Evolutionary conservation across 2,329 filamentous ascomycete species (phyloP).

Genomic region (Aspergillus tamarii): DNA sequence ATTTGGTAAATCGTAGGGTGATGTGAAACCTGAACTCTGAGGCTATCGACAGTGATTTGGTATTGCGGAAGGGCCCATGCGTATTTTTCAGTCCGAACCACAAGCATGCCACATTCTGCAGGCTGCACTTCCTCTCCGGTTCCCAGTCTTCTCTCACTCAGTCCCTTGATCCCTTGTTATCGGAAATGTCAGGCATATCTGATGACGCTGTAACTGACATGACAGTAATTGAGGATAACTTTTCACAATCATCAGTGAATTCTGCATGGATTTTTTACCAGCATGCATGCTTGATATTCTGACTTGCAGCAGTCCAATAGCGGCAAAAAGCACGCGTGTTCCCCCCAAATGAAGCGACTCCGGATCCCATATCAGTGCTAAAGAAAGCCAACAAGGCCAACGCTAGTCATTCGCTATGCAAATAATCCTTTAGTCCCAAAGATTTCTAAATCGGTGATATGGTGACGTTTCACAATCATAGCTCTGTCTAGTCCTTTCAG

Average conservation of each 20-base stretch:
- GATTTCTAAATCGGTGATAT: not conserved
- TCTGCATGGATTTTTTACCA: not conserved
- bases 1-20: not conserved
- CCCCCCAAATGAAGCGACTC: not conserved
- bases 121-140: not conserved
- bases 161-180: not conserved
- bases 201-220: not conserved
- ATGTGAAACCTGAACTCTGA: slow-evolving; percentile 1
- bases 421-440: not conserved
- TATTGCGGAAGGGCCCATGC: slow-evolving; percentile 6
- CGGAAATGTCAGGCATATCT: not conserved
- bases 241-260: not conserved
- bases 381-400: too few species aligned
- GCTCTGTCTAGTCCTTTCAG: not conserved
- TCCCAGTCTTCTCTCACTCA: not conserved
- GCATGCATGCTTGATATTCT: not conserved
- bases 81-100: slow-evolving; percentile 17
- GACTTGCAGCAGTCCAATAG: not conserved
- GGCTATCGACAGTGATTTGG: not conserved
- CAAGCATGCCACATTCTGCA: slow-evolving; percentile 7
- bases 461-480: not conserved
- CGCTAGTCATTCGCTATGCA: not conserved
- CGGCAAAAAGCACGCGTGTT: not conserved
- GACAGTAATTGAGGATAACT: not conserved
- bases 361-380: not conserved